Evolutionary conservation across 140 eudicot genomes (phyloP).

Genomic region (Stevia rebaudiana): DNA sequence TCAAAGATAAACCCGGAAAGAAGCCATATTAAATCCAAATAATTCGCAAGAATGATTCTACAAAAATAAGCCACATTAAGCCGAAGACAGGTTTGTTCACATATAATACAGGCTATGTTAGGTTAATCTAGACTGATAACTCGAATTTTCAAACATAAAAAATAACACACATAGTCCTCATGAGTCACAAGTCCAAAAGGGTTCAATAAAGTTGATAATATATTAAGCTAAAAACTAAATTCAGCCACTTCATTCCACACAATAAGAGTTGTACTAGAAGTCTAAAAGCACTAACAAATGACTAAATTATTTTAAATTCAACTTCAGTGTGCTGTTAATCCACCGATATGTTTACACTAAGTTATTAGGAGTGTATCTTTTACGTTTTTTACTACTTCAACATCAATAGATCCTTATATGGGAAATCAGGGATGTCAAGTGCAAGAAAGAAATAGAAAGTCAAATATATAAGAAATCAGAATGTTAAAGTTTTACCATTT

Average conservation of each 20-base stretch:
- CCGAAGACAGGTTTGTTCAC: not conserved
- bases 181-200: not conserved
- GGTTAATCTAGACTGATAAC: constrained; percentile 5
- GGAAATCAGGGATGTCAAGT: not conserved
- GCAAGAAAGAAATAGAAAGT: constrained; percentile 4
- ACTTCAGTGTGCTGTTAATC: not conserved
- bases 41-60: constrained; percentile 1
- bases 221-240: not conserved
- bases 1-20: not conserved
- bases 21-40: not conserved
- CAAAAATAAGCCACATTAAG: no score
- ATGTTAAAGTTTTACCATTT: constrained; percentile 45
- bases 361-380: constrained; percentile 4
- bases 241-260: not conserved
- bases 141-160: not conserved
- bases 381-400: not conserved
- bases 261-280: not conserved
- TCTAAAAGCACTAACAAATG: constrained; percentile 14
- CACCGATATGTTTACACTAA: constrained; percentile 1
- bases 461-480: constrained; percentile 30
- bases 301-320: constrained; percentile 10
- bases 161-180: not conserved
- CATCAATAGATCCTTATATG: not conserved
- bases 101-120: not conserved
- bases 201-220: constrained; percentile 44